phyloP scores from a whole-genome alignment of 108 stramenopile genomes.

The Fragilariopsis cylindrus region DNA sequence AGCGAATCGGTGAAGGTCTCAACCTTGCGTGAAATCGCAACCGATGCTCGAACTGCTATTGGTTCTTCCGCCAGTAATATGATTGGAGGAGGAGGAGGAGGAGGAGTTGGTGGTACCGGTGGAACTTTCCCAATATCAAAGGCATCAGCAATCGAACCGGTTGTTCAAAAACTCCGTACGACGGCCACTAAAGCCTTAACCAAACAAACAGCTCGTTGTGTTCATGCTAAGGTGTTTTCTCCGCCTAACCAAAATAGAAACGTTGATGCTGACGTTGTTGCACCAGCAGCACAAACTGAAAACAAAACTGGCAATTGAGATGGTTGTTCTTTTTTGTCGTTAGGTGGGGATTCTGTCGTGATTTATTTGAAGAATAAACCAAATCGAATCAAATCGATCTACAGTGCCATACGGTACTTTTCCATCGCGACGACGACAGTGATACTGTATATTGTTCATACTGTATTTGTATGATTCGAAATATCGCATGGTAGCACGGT shows the following conservation, averaged over 20 bases:
- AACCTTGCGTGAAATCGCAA: not conserved
- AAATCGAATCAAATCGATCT: no score
- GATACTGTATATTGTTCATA: no score
- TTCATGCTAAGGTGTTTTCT: conserved; percentile 1
- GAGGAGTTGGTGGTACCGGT: not conserved
- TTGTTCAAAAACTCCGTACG: not conserved
- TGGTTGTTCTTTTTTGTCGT: no score
- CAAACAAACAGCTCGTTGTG: not conserved
- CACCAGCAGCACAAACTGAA: no score
- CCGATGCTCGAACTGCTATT: not conserved
- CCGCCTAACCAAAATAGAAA: not conserved
- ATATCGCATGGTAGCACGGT: no score
- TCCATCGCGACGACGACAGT: no score
- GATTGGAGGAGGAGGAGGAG: not conserved
- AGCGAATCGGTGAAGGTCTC: not conserved
- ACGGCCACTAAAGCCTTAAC: not conserved
- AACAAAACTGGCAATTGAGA: no score
- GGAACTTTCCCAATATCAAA: not conserved
- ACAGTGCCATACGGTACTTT: no score
- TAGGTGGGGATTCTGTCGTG: no score
- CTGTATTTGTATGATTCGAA: no score
- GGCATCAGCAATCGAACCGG: not conserved
- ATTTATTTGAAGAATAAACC: no score
- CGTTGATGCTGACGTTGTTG: no score
- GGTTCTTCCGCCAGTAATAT: not conserved